These are phyloP conservation scores for Dimargaris cristalligena DNA, from an alignment of 192 early-diverging fungal species.

Conservation along the genomic window DNA sequence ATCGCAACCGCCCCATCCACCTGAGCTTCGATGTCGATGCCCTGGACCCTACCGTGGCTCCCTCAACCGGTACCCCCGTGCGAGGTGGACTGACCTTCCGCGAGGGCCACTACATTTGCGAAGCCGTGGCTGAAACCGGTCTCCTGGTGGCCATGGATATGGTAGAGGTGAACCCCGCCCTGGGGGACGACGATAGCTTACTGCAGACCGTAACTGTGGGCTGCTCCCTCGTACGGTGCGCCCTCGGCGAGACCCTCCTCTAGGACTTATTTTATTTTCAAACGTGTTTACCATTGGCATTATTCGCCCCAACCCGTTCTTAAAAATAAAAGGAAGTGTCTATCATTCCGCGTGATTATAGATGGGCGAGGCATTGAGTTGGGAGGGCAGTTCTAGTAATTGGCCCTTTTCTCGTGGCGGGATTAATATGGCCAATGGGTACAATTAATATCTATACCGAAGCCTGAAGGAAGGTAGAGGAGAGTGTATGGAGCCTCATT, in stretches of 20 bases:
- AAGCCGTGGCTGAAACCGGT: constrained; percentile 75
- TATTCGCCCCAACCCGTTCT: no score
- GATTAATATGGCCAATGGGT: no score
- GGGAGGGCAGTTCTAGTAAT: no score
- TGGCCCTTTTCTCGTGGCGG: no score
- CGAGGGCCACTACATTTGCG: constrained; percentile 96
- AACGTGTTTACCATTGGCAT: no score
- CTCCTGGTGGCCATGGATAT: constrained; percentile 78
- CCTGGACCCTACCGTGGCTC: constrained; percentile 83
- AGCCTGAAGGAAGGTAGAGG: no score
- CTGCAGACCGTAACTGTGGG: constrained; percentile 80
- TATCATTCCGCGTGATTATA: no score
- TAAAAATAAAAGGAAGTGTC: no score
- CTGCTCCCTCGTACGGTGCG: constrained; percentile 71
- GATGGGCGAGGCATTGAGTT: no score
- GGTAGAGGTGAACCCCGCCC: constrained; percentile 85
- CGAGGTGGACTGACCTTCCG: constrained; percentile 87
- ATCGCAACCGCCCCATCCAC: constrained; percentile 60
- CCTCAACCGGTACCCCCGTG: constrained; percentile 89
- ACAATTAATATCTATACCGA: no score
- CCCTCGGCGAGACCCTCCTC: constrained; percentile 68
- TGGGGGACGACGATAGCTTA: constrained; percentile 57
- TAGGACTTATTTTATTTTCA: no score
- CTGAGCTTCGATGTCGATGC: constrained; percentile 92
- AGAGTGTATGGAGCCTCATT: no score